phyloP scores from a whole-genome alignment of 257 asterid genomes.

The Nicotiana sylvestris region DNA sequence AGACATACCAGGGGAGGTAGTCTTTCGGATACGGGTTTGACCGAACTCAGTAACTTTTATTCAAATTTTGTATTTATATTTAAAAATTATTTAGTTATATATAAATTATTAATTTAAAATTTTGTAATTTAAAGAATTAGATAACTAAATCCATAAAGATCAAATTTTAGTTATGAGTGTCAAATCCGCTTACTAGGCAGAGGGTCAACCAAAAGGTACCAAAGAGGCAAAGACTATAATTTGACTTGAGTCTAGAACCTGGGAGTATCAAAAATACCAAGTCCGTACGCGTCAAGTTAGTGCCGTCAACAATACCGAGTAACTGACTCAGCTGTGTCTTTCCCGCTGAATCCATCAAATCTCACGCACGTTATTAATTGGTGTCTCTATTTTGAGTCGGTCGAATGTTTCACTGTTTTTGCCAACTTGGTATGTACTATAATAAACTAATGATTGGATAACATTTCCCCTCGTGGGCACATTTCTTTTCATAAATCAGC shows the following conservation, averaged over 20 bases:
- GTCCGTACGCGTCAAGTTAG: background rate
- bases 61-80: too few species aligned
- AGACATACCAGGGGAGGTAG: too few species aligned
- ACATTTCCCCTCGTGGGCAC: background rate
- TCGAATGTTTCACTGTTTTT: background rate
- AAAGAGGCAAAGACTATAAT: too few species aligned
- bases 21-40: too few species aligned
- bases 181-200: too few species aligned
- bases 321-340: background rate
- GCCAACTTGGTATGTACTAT: background rate
- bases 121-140: too few species aligned
- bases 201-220: too few species aligned
- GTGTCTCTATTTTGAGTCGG: background rate
- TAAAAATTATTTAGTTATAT: too few species aligned
- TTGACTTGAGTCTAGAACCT: background rate
- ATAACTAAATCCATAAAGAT: too few species aligned
- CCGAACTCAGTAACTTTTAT: too few species aligned
- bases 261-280: background rate
- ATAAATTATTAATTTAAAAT: too few species aligned
- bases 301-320: background rate
- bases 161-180: too few species aligned
- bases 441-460: background rate
- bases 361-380: background rate
- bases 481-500: background rate
- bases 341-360: slow-evolving; percentile 10